Evolutionary conservation across 495 filamentous ascomycete genomes (phyloP), one percentile per base, ranked within the genome.

Genomic region (Hypoxylon rickii): DNA sequence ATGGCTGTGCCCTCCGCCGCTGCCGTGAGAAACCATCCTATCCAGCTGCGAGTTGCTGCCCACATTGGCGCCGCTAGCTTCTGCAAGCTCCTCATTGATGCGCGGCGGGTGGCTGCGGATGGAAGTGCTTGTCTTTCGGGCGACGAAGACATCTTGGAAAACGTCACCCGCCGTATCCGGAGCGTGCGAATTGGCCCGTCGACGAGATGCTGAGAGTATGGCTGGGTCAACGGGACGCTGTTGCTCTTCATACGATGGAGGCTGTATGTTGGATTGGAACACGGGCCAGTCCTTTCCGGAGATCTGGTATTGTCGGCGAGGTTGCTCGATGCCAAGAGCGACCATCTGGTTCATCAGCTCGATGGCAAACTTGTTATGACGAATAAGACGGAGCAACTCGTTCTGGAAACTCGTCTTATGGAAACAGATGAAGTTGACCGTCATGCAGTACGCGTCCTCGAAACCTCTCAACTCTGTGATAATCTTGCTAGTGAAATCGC

Each of bases 361-460:
- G 57, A 88, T 91, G 57, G 95, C 93, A 73, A 97, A 96, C 69
- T 92, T 95, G 75, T 98, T 98, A 47, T 92, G 88, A 12, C 94
- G 83, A 52, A 86, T 88, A 1, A 98, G 80, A 69, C 94, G 90
- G 17, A 96, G 78, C 37, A 93, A 79, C 66, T 98, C 94, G 72
- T 97, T 97, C 64, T 97, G 92, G 65, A 77, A 85, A 59, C 80
- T 96, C 44, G 88, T 90, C 69, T 97, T 98, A 79, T 96, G 96
- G 75, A 97, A 96, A 75, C 96, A 97, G 57, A 97, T 87, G 45
- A 98, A 86, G 70, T 97, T 97, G 51, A 98, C 79, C 7, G 88
- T 96, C 61, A 97, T 80, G 31, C 67, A 77, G 66, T 77, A 79
- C 44, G 76, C 81, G 65, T 77, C 77, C 51, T 79, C 75, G 51